A percentile compares a stretch with the other conserved stretches of the same genome.
Conservation (phyloP, 2,329 filamentous ascomycete species). For the Penicillium sp. region DNA sequence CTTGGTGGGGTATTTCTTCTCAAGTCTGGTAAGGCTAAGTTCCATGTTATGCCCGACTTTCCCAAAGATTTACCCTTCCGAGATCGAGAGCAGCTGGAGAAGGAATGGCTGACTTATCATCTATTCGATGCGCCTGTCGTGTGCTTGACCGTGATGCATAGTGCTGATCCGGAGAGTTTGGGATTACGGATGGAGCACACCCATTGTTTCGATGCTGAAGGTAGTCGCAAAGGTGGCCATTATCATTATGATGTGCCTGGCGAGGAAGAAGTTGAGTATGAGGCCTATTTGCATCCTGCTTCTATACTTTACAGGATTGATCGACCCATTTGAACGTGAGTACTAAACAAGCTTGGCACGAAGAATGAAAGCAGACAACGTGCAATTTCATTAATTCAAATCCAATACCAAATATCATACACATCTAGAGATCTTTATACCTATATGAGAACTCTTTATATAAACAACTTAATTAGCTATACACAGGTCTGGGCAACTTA, state of each 20-base stretch:
- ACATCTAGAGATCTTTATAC: too few species aligned
- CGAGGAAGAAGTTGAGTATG: constrained; percentile 45
- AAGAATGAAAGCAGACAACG: too few species aligned
- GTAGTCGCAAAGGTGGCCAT: constrained; percentile 42
- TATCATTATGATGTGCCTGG: constrained; percentile 45
- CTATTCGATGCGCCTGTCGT: constrained; percentile 40
- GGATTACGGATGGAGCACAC: constrained; percentile 51
- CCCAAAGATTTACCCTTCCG: constrained; percentile 32
- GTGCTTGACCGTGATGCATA: constrained; percentile 46
- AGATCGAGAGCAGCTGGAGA: constrained; percentile 29
- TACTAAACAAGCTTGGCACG: too few species aligned
- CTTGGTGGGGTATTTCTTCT: constrained; percentile 47
- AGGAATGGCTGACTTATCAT: constrained; percentile 44
- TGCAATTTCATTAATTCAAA: too few species aligned
- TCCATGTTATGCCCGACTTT: constrained; percentile 52
- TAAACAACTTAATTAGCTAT: too few species aligned
- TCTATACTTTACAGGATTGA: constrained; percentile 45
- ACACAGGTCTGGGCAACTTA: too few species aligned
- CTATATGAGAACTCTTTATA: too few species aligned
- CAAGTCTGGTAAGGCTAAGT: constrained; percentile 36
- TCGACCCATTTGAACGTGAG: neutral
- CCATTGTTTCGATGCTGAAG: constrained; percentile 44
- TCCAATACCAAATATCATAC: too few species aligned
- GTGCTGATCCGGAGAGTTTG: constrained; percentile 41
- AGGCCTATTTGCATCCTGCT: constrained; percentile 49